Evolutionary conservation across 768 basidiomycete genomes (phyloP).

Genomic region (Porphyrellus cyaneotinctus): DNA sequence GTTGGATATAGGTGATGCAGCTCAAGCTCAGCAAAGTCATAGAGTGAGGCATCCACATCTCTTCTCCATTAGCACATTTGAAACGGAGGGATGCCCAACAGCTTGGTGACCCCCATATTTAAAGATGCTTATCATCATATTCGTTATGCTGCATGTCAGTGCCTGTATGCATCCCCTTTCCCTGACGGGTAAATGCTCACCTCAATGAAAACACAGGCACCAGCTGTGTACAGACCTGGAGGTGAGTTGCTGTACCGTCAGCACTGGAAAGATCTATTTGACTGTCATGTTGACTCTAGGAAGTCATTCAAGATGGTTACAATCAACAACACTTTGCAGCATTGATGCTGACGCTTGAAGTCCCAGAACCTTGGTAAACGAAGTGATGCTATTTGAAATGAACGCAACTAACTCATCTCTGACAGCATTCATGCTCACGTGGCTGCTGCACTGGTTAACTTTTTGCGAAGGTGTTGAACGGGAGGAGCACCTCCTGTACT

Average conservation of each 20-base stretch:
- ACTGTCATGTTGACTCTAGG: conserved; percentile 36
- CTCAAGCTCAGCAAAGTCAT: conserved; percentile 80
- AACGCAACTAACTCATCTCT: background rate
- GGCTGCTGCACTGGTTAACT: conserved; percentile 84
- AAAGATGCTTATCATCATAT: conserved; percentile 72
- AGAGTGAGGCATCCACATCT: conserved; percentile 46
- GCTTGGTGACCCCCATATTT: conserved; percentile 75
- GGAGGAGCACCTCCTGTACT: conserved; percentile 67
- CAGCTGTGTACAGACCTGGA: conserved; percentile 89
- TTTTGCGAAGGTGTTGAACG: conserved; percentile 83
- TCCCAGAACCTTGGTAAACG: conserved; percentile 64
- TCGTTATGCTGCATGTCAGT: conserved; percentile 79
- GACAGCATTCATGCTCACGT: conserved; percentile 81
- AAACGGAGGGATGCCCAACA: conserved; percentile 22
- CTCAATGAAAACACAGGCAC: conserved; percentile 44
- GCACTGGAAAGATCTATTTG: background rate
- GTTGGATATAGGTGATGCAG: conserved; percentile 56
- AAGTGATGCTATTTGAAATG: background rate
- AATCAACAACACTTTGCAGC: conserved; percentile 66
- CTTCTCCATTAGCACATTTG: background rate
- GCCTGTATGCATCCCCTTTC: conserved; percentile 51
- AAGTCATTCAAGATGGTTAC: conserved; percentile 70
- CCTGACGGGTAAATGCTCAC: background rate
- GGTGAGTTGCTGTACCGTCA: conserved; percentile 36
- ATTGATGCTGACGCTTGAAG: conserved; percentile 69